Evolutionary conservation across 106 monocot genomes (phyloP).

Genomic region (Vanilla planifolia): DNA sequence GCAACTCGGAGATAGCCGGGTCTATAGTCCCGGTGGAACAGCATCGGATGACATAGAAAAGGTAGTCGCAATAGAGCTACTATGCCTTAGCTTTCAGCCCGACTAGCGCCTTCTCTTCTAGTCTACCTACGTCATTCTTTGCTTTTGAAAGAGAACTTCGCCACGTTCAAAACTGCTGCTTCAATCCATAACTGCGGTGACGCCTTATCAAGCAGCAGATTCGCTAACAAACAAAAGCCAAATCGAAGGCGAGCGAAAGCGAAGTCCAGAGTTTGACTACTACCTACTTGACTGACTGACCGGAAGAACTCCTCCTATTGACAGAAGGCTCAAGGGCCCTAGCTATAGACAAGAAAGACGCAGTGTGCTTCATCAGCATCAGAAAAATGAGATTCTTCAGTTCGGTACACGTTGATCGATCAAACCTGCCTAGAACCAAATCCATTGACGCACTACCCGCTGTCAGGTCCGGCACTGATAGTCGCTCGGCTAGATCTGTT

Average conservation of each 20-base stretch:
- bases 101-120: too few relatives aligned
- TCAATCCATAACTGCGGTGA: neutral
- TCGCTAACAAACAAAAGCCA: neutral
- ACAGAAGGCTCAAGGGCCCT: constrained; percentile 2
- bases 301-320: constrained; percentile 2
- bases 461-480: too few relatives aligned
- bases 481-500: too few relatives aligned
- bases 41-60: too few relatives aligned
- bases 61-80: too few relatives aligned
- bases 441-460: neutral
- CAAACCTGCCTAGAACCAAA: neutral
- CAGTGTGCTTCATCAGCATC: neutral
- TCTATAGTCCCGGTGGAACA: too few relatives aligned
- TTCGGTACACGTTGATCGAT: neutral
- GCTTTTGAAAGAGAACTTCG: too few relatives aligned
- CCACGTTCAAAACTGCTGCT: too few relatives aligned
- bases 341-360: constrained; percentile 2
- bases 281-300: neutral
- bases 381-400: neutral
- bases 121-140: too few relatives aligned
- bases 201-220: neutral
- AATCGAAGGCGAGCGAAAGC: neutral
- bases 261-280: neutral
- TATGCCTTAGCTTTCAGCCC: too few relatives aligned
- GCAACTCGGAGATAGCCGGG: too few relatives aligned